phyloP scores from a whole-genome alignment of 495 filamentous ascomycete species.

The Stereocaulon alpinum region DNA sequence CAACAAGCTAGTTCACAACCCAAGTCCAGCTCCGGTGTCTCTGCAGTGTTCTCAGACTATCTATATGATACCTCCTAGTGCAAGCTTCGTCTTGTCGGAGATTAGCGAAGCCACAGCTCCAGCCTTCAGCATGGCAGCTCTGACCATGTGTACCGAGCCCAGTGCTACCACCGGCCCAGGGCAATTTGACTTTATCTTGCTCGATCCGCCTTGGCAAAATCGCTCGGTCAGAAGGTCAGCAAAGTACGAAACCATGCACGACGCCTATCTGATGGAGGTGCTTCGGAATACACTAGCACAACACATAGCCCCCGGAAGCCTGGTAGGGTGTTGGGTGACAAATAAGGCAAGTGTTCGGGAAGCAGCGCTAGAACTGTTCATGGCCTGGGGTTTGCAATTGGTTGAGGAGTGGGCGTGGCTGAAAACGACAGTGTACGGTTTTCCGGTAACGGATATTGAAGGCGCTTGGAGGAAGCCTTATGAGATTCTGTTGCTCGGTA shows the following conservation, averaged over 20 bases:
- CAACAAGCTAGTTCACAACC: conserved; percentile 23
- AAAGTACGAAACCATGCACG: conserved; percentile 49
- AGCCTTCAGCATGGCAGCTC: conserved; percentile 23
- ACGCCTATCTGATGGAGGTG: conserved; percentile 29
- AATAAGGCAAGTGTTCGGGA: conserved; percentile 56
- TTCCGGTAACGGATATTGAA: conserved; percentile 59
- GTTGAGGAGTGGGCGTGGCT: conserved; percentile 88
- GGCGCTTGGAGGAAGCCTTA: conserved; percentile 74
- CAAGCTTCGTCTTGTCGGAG: conserved; percentile 41
- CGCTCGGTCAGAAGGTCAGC: conserved; percentile 64
- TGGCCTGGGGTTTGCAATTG: conserved; percentile 50
- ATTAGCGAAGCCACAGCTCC: conserved; percentile 6
- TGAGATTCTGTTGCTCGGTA: conserved; percentile 68
- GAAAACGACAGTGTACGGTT: conserved; percentile 63
- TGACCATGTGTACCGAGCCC: conserved; percentile 15
- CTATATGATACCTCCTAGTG: conserved; percentile 42
- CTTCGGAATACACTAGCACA: conserved; percentile 44
- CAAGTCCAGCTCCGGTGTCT: conserved; percentile 16
- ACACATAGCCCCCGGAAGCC: conserved; percentile 42
- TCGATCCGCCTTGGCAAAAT: conserved; percentile 95
- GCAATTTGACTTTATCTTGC: conserved; percentile 66
- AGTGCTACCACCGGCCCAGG: conserved; percentile 19
- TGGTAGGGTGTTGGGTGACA: conserved; percentile 80
- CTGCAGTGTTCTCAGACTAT: conserved; percentile 15
- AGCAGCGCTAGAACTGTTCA: conserved; percentile 50